These are phyloP conservation scores for Stentor coeruleus DNA, from an alignment of 73 alveolate species.

Conservation along the genomic window DNA sequence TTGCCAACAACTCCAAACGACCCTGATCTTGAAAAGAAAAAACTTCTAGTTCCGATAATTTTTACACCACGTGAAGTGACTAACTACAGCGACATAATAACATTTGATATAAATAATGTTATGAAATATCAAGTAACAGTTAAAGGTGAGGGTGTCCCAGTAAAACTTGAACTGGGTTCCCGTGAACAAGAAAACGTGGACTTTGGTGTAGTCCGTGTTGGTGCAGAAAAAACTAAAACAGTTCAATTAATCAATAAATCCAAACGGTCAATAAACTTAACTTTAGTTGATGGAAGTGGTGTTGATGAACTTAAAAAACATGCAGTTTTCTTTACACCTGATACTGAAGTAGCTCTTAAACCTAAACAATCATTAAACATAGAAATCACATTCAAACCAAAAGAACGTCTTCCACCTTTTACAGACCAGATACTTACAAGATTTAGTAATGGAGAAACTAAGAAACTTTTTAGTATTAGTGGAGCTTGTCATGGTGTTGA, in stretches of 20 bases:
- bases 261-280: constrained; percentile 61
- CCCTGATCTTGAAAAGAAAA: constrained; percentile 75
- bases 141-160: constrained; percentile 98
- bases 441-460: constrained; percentile 90
- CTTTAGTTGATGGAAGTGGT: constrained; percentile 43
- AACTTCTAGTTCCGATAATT: constrained; percentile 90
- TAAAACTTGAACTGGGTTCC: constrained; percentile 90
- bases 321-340: constrained; percentile 61
- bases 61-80: constrained; percentile 96
- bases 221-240: constrained; percentile 77
- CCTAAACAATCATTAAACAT: constrained; percentile 93
- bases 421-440: constrained; percentile 81
- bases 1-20: constrained; percentile 80
- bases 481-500: constrained; percentile 99
- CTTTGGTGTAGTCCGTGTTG: constrained; percentile 90
- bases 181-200: constrained; percentile 92
- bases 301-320: constrained; percentile 61
- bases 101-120: constrained; percentile 91
- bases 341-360: constrained; percentile 62
- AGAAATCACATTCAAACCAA: constrained; percentile 93
- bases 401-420: constrained; percentile 91
- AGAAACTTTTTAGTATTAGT: constrained; percentile 79
- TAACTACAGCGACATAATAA: constrained; percentile 85
- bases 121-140: constrained; percentile 93
- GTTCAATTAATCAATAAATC: constrained; percentile 66